A percentile compares a stretch with the other conserved stretches of the same genome.
Conservation (phyloP, 805 yeast genomes). For the Yamadazyma takamatsuzukensis region DNA sequence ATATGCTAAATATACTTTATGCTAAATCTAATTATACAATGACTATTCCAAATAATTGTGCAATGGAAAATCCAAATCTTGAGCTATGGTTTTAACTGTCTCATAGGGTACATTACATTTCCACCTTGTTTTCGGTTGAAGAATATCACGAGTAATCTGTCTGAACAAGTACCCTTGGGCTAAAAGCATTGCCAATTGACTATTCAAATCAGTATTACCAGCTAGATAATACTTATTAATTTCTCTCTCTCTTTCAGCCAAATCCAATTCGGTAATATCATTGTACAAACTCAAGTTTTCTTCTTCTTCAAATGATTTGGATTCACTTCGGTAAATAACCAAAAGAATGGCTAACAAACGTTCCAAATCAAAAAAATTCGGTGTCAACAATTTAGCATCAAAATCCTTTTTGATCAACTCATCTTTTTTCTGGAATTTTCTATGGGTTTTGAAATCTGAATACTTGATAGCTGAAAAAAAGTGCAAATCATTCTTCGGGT, state of each 20-base stretch:
- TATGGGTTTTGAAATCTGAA: conserved; percentile 31
- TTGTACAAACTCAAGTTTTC: conserved; percentile 20
- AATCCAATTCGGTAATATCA: conserved; percentile 32
- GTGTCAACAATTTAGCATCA: conserved; percentile 62
- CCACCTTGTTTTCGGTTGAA: conserved; percentile 74
- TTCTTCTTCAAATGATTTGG: conserved; percentile 24
- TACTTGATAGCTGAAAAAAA: conserved; percentile 59
- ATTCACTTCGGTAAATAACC: conserved; percentile 53
- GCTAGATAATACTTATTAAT: conserved; percentile 33
- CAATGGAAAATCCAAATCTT: conserved; percentile 63
- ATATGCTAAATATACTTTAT: background rate
- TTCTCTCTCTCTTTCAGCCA: conserved; percentile 29
- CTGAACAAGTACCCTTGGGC: conserved; percentile 49
- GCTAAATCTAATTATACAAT: background rate
- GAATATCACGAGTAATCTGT: conserved; percentile 45
- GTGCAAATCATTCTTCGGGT: conserved; percentile 63
- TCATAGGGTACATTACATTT: conserved; percentile 72
- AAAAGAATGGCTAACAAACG: conserved; percentile 76
- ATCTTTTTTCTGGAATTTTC: conserved; percentile 12
- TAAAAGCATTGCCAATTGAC: conserved; percentile 57
- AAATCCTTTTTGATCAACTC: conserved; percentile 39
- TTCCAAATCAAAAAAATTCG: conserved; percentile 73
- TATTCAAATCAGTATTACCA: conserved; percentile 46
- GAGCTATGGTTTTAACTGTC: conserved; percentile 55
- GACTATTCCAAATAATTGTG: conserved; percentile 47